Conservation (phyloP, 768 basidiomycete genomes). For the Suillus subalutaceus region DNA sequence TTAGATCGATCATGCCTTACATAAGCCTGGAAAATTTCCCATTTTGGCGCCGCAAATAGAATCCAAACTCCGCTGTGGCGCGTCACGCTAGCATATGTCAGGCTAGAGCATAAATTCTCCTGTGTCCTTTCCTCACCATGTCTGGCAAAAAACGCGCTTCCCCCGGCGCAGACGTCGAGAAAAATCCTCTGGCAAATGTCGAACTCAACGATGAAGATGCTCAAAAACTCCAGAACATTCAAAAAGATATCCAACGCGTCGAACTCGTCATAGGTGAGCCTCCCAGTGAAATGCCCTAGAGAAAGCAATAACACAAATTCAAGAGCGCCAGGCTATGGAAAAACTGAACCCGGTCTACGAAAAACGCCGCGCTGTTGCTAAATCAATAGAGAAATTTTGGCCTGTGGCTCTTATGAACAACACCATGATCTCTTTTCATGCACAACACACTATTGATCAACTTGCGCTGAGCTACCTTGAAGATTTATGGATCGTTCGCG, state of each 20-base stretch:
- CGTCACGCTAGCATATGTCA: slow-evolving; percentile 1
- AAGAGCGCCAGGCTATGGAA: slow-evolving; percentile 67
- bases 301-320: slow-evolving; percentile 15
- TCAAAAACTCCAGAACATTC: slow-evolving; percentile 62
- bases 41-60: slow-evolving; percentile 1
- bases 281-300: slow-evolving; percentile 3
- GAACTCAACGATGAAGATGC: slow-evolving; percentile 76
- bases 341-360: slow-evolving; percentile 65
- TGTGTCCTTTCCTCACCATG: slow-evolving; percentile 25
- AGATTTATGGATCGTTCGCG: slow-evolving; percentile 82
- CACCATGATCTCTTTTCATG: slow-evolving; percentile 59
- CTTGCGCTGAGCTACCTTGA: slow-evolving; percentile 82
- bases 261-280: slow-evolving; percentile 74
- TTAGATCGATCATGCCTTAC: neutral
- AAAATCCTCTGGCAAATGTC: slow-evolving; percentile 65
- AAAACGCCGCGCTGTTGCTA: slow-evolving; percentile 67
- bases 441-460: slow-evolving; percentile 76
- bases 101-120: slow-evolving; percentile 1
- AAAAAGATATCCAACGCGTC: slow-evolving; percentile 69
- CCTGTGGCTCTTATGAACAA: slow-evolving; percentile 83
- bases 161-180: slow-evolving; percentile 78
- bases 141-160: slow-evolving; percentile 72
- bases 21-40: slow-evolving; percentile 4
- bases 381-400: slow-evolving; percentile 81
- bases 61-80: slow-evolving; percentile 10